Evolutionary conservation across 768 basidiomycete genomes (phyloP).

Genomic region (Kwoniella pini): DNA sequence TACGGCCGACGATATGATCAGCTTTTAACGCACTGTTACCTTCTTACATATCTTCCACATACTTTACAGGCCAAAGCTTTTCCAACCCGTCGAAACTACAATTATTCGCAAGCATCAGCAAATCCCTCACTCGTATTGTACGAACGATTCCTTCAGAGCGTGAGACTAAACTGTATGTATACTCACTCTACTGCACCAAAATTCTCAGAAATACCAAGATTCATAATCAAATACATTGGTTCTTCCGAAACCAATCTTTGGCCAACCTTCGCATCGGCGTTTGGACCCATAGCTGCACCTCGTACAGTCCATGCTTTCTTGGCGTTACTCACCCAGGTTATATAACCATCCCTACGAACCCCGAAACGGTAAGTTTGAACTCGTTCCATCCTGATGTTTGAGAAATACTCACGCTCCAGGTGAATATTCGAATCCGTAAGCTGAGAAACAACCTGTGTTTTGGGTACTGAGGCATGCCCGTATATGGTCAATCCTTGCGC

Average conservation of each 20-base stretch:
- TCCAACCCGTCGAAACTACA: conserved; percentile 45
- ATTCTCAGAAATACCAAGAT: conserved; percentile 71
- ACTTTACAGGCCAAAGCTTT: conserved; percentile 43
- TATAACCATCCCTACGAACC: conserved; percentile 60
- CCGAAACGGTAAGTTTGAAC: conserved; percentile 1
- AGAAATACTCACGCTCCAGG: conserved; percentile 62
- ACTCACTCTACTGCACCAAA: conserved; percentile 62
- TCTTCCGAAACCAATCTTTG: conserved; percentile 74
- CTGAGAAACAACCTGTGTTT: conserved; percentile 61
- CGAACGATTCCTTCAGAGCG: background rate
- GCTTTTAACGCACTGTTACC: too few relatives aligned
- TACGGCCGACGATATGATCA: conserved; percentile 25
- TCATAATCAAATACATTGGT: conserved; percentile 62
- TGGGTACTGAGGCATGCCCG: conserved; percentile 43
- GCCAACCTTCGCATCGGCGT: conserved; percentile 66
- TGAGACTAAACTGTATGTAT: background rate
- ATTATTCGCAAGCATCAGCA: background rate
- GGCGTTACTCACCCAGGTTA: conserved; percentile 71
- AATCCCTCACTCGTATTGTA: too few relatives aligned
- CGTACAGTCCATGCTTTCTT: conserved; percentile 63
- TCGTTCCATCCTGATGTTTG: too few relatives aligned
- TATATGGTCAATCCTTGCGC: background rate
- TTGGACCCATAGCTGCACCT: conserved; percentile 64
- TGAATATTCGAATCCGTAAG: conserved; percentile 80
- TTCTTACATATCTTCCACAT: too few relatives aligned